phyloP scores from a whole-genome alignment of 805 yeast species.

The Maudiozyma serrabonitensis region DNA sequence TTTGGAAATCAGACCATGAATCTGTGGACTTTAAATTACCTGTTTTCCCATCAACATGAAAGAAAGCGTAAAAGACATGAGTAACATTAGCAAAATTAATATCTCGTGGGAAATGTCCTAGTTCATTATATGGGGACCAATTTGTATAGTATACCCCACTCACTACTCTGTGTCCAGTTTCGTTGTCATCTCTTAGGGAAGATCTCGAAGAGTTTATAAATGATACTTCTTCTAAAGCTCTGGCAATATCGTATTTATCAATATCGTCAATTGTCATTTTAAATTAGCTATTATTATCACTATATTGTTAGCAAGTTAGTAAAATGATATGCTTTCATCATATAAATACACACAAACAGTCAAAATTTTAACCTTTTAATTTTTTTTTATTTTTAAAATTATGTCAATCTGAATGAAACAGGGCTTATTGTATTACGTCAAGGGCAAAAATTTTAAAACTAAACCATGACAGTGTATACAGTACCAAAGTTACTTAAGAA shows the following conservation, averaged over 20 bases:
- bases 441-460: too few species aligned
- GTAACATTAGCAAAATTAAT: constrained; percentile 50
- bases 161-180: background rate
- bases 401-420: too few species aligned
- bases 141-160: constrained; percentile 41
- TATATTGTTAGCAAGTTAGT: background rate
- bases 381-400: too few species aligned
- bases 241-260: background rate
- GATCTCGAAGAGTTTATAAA: background rate
- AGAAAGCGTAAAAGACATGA: constrained; percentile 72
- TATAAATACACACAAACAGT: too few species aligned
- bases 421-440: too few species aligned
- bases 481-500: too few species aligned
- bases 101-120: constrained; percentile 49
- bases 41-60: constrained; percentile 42
- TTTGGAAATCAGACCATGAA: constrained; percentile 52
- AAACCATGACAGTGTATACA: too few species aligned
- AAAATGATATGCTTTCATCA: background rate
- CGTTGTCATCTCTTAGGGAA: constrained; percentile 4
- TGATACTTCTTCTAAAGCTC: background rate
- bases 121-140: constrained; percentile 59
- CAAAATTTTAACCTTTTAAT: too few species aligned
- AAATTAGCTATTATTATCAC: background rate
- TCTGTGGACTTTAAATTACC: constrained; percentile 53
- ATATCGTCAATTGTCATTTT: background rate